Evolutionary conservation across 345 rosid genomes (phyloP).

Genomic region (Dipteronia sinensis): DNA sequence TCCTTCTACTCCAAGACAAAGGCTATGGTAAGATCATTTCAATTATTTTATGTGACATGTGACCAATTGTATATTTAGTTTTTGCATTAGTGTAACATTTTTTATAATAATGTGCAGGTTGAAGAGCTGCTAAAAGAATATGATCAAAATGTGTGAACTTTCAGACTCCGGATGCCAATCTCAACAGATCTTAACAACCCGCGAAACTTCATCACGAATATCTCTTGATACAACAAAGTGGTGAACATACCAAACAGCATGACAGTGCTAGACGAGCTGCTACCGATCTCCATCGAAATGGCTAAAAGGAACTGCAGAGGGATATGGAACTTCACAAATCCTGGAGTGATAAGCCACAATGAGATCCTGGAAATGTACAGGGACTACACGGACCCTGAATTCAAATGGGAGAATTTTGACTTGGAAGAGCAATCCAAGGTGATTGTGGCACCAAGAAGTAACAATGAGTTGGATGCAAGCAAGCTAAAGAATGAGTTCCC

Average conservation of each 20-base stretch:
- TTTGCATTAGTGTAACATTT: not conserved
- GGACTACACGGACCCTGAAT: conserved; percentile 43
- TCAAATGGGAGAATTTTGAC: conserved; percentile 50
- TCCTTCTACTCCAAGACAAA: conserved; percentile 67
- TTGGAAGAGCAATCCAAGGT: conserved; percentile 62
- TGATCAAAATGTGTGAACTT: conserved; percentile 53
- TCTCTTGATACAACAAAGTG: conserved; percentile 51
- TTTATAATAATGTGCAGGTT: conserved; percentile 33
- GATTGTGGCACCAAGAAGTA: conserved; percentile 57
- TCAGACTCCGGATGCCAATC: conserved; percentile 61
- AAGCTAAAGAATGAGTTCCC: conserved; percentile 61
- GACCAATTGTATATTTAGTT: not conserved
- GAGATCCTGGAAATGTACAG: conserved; percentile 60
- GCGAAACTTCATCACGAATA: conserved; percentile 53
- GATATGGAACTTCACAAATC: conserved; percentile 66
- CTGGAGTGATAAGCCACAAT: conserved; percentile 60
- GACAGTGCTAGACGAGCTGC: conserved; percentile 64
- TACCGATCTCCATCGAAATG: conserved; percentile 63
- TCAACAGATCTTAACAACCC: conserved; percentile 63
- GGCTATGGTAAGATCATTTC: conserved; percentile 49
- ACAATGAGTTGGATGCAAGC: conserved; percentile 57
- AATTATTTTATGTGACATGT: not conserved
- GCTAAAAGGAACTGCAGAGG: conserved; percentile 58
- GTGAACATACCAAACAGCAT: conserved; percentile 66
- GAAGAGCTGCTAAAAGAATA: conserved; percentile 56